phyloP scores from a whole-genome alignment of 768 basidiomycete species.

The Suillus plorans region DNA sequence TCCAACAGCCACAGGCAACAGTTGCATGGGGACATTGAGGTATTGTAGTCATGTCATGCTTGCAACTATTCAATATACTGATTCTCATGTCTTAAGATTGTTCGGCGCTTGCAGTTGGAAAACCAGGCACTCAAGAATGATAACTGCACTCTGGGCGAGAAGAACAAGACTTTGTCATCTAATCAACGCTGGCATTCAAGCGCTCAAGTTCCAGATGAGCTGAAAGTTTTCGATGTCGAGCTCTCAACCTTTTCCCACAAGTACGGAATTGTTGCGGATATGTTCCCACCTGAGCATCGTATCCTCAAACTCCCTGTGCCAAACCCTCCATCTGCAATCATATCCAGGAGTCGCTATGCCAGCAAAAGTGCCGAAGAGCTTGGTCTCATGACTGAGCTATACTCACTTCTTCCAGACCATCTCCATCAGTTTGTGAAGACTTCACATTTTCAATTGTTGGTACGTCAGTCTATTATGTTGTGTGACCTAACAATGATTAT shows the following conservation, averaged over 20 bases:
- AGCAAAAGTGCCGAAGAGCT: background rate
- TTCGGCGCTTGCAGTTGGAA: background rate
- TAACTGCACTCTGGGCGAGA: background rate
- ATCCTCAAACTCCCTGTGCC: background rate
- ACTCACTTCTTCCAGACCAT: background rate
- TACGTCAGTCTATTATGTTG: background rate
- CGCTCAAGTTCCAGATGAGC: background rate
- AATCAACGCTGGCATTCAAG: background rate
- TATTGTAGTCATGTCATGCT: no score
- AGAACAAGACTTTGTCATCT: background rate
- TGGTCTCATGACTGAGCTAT: background rate
- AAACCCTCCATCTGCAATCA: background rate
- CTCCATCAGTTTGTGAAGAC: background rate
- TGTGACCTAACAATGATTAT: background rate
- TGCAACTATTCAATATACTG: no score
- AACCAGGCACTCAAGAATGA: background rate
- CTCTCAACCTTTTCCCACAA: background rate
- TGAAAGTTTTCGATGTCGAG: background rate
- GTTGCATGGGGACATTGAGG: no score
- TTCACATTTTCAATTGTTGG: background rate
- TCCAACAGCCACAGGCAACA: no score
- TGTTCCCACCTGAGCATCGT: background rate
- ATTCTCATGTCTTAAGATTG: background rate
- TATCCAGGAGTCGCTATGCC: background rate
- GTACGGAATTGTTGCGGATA: background rate